Evolutionary conservation across 768 basidiomycete genomes (phyloP).

Genomic region (Tricholoma furcatifolium): DNA sequence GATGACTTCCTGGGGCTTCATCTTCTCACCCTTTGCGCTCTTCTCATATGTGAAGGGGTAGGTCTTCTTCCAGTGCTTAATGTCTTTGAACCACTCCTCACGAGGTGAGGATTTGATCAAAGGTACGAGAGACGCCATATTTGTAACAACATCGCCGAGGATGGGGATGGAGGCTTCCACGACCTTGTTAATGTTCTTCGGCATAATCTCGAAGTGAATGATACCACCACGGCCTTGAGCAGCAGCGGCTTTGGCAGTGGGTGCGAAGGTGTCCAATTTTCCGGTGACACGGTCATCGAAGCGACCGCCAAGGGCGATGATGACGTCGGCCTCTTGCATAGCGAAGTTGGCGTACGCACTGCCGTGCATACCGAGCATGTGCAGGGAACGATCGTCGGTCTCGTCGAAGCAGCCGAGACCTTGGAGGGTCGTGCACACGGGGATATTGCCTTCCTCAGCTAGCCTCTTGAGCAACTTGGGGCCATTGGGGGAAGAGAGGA

Average conservation of each 20-base stretch:
- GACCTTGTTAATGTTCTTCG: constrained; percentile 99
- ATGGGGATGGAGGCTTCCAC: constrained; percentile 92
- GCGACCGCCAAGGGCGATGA: constrained; percentile 94
- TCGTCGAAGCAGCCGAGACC: constrained; percentile 97
- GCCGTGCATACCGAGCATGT: constrained; percentile 99
- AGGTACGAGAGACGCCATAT: constrained; percentile 80
- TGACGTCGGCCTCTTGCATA: constrained; percentile 96
- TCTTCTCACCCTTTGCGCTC: constrained; percentile 57
- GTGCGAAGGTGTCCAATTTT: constrained; percentile 86
- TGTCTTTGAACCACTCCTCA: constrained; percentile 78
- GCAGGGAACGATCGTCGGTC: constrained; percentile 77
- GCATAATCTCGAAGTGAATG: constrained; percentile 98
- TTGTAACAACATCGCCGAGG: constrained; percentile 89
- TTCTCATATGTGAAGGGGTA: constrained; percentile 90
- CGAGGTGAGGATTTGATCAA: constrained; percentile 65
- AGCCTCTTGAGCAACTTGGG: constrained; percentile 80
- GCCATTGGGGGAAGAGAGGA: constrained; percentile 79
- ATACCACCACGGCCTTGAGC: constrained; percentile 87
- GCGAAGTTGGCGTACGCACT: constrained; percentile 96
- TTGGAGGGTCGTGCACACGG: constrained; percentile 95
- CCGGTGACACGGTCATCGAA: constrained; percentile 99
- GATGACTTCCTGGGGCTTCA: constrained; percentile 97
- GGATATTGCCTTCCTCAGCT: constrained; percentile 85
- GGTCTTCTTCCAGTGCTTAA: constrained; percentile 78
- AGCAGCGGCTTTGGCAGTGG: constrained; percentile 85